phyloP scores from a whole-genome alignment of 192 early-diverging fungal genomes.

The Polychytrium aggregatum region DNA sequence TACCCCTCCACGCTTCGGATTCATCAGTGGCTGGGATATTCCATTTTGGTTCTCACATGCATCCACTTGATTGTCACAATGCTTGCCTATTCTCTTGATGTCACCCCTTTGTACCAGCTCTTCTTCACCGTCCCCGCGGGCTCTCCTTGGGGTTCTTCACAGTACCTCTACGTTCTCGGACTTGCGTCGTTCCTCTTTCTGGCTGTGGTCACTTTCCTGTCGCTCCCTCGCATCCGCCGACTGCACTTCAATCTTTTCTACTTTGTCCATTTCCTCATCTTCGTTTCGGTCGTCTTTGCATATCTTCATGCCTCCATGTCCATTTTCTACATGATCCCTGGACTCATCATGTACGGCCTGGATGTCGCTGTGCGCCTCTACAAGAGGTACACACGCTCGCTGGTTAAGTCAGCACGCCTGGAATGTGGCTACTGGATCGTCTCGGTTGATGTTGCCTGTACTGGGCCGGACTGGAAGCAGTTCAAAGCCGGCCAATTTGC shows the following conservation, averaged over 20 bases:
- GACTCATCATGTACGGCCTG: slow-evolving; percentile 5
- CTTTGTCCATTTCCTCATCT: slow-evolving; percentile 14
- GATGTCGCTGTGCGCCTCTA: slow-evolving; percentile 3
- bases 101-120: not conserved
- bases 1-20: slow-evolving; percentile 4
- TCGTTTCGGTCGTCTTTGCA: slow-evolving; percentile 17
- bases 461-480: not conserved
- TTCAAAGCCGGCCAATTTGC: slow-evolving; percentile 6
- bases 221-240: slow-evolving; percentile 13
- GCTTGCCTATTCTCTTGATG: not conserved
- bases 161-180: not conserved
- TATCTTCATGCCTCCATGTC: slow-evolving; percentile 15
- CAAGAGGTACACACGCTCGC: not conserved
- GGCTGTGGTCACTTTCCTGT: slow-evolving; percentile 4
- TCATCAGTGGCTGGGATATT: slow-evolving; percentile 20
- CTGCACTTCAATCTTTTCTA: slow-evolving; percentile 18
- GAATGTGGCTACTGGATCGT: not conserved
- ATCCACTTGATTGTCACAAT: slow-evolving; percentile 6
- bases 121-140: not conserved
- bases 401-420: not conserved
- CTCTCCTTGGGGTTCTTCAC: not conserved
- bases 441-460: not conserved
- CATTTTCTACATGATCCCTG: slow-evolving; percentile 21
- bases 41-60: not conserved
- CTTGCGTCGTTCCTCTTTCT: slow-evolving; percentile 1